Evolutionary conservation across 495 filamentous ascomycete species (phyloP).

Genomic region (Lasiosphaeria miniovina): DNA sequence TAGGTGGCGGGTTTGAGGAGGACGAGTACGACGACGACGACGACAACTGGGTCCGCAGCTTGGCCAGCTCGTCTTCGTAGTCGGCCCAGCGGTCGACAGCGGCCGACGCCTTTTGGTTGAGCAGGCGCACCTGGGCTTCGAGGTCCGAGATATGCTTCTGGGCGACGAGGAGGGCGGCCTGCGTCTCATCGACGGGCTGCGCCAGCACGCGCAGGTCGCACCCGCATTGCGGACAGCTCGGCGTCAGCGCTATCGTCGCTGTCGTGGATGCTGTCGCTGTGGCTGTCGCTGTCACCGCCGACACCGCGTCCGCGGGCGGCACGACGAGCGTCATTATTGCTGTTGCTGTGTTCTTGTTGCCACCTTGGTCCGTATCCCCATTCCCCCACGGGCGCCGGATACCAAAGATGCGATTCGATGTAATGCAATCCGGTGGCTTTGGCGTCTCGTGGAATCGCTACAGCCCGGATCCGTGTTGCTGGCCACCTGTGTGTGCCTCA

Average conservation of each 20-base stretch:
- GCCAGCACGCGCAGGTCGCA: conserved; percentile 30
- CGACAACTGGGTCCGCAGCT: conserved; percentile 51
- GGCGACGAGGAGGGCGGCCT: conserved; percentile 51
- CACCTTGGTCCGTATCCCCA: too few relatives aligned
- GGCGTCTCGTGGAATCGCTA: too few relatives aligned
- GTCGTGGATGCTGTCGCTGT: not conserved
- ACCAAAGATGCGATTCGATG: too few relatives aligned
- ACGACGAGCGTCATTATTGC: too few relatives aligned
- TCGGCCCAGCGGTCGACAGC: conserved; percentile 83
- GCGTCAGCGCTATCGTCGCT: not conserved
- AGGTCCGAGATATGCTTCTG: conserved; percentile 75
- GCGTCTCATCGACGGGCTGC: conserved; percentile 41
- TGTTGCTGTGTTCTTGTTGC: too few relatives aligned
- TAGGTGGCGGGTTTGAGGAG: conserved; percentile 6
- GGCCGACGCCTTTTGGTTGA: conserved; percentile 74
- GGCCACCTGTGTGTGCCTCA: too few relatives aligned
- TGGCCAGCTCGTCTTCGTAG: conserved; percentile 86
- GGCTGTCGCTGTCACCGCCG: too few relatives aligned
- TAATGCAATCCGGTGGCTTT: too few relatives aligned
- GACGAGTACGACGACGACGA: conserved; percentile 9
- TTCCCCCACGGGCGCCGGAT: too few relatives aligned
- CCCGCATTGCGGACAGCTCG: conserved; percentile 40
- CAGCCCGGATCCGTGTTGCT: too few relatives aligned
- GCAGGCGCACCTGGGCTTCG: conserved; percentile 68
- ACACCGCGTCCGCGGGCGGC: too few relatives aligned